Evolutionary conservation across 31 red algal species (phyloP), one percentile per base, ranked within the genome.

Genomic region (Pterothamnion heteromorphum): DNA sequence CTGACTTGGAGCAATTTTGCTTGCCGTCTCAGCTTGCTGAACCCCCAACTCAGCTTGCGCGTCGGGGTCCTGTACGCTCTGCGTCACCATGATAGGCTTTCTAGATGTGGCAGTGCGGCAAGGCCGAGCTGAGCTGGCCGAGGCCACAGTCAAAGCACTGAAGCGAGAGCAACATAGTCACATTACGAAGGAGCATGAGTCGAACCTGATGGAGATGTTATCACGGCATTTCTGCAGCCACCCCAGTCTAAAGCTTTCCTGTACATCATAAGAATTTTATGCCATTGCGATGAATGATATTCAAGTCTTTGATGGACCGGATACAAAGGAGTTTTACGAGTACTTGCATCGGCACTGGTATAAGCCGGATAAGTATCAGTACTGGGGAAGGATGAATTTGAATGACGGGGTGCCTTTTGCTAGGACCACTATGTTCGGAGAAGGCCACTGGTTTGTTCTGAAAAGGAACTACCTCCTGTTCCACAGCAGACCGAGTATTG

Each of bases 371-470:
- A 85, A 35, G 36, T 85, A 24, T 30, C 1, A 1, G 2, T 85
- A 36, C 35, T 87, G 84, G 84, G 84, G 84, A 43, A 36, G 84
- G 35, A 34, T 34, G 2, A 44, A 87, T 41, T 1, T 1, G 0
- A 3, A 26, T 44, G 30, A 0, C 4, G 1, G n/a, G 2, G 44
- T 44, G 0, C 84, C 51, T 0, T 71, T 90, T 34, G 9, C 84
- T 0, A 21, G 51, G 51, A 90, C 88, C 2, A 90, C 41, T 0
- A 58, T 90, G 88, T 36, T 74, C 4, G 44, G 27, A 0, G 88
- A 90, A 72, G 44, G 44, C 3, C 88, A 90, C 33, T 90, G 88
- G 88, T 74, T 28, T 1, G 21, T 90, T 23, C 32, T 90, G 44
- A 90, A 90, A 72, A 0, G 43, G 30, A 1, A 4, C 0, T 90